These are phyloP conservation scores for Geranium incanum DNA, from an alignment of 441 rosid genomes.

Conservation along the genomic window DNA sequence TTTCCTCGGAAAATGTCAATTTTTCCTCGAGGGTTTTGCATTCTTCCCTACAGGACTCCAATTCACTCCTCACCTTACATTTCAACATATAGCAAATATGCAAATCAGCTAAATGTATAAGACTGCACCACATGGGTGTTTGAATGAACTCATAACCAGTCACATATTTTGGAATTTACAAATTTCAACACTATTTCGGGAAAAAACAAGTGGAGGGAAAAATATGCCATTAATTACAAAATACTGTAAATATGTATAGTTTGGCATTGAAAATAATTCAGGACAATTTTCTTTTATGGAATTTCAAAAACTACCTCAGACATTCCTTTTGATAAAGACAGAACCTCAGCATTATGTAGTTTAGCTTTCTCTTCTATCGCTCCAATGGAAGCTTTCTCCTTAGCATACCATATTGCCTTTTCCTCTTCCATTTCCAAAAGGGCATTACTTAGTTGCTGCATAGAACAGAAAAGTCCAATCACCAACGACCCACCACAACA, in stretches of 20 bases:
- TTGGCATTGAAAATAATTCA: too few species aligned
- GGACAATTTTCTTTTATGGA: neutral
- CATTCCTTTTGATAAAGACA: conserved; percentile 40
- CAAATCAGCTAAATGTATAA: conserved; percentile 1
- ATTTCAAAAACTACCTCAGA: conserved; percentile 44
- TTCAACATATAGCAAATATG: conserved; percentile 16
- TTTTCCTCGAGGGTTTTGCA: conserved; percentile 44
- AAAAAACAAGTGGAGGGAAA: neutral
- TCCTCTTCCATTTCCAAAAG: conserved; percentile 91
- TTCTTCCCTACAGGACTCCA: conserved; percentile 49
- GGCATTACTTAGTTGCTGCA: conserved; percentile 74
- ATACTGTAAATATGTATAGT: neutral
- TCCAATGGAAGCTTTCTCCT: conserved; percentile 57
- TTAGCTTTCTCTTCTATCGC: conserved; percentile 56
- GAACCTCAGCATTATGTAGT: conserved; percentile 33
- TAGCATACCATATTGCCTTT: conserved; percentile 70
- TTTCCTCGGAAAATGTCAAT: conserved; percentile 38
- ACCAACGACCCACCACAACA: conserved; percentile 15
- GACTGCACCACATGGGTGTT: neutral
- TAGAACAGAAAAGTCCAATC: conserved; percentile 18
- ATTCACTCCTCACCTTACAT: conserved; percentile 47
- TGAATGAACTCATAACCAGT: too few species aligned
- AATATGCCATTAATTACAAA: neutral
- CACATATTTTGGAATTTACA: neutral
- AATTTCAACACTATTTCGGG: neutral